A percentile compares a stretch with the other conserved stretches of the same genome.
These are phyloP conservation scores for Emmonsiellopsis sp. DNA, from an alignment of 2,329 filamentous ascomycete genomes.

Conservation along the genomic window DNA sequence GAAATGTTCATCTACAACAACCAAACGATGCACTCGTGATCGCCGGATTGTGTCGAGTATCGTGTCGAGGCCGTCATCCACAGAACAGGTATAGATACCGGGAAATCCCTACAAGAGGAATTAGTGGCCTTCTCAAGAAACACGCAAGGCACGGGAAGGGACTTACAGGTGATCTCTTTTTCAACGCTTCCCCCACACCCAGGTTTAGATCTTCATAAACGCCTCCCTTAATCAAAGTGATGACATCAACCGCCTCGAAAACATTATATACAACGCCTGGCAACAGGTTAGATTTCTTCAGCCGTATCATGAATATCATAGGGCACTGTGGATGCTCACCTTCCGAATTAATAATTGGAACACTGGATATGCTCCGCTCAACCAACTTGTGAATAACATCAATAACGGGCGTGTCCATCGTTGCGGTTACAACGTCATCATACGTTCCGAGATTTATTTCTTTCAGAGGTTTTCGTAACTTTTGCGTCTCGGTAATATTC, in stretches of 20 bases:
- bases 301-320: not conserved
- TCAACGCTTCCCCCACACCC: slow-evolving; percentile 78
- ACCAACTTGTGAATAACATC: slow-evolving; percentile 93
- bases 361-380: slow-evolving; percentile 83
- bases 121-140: not conserved
- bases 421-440: slow-evolving; percentile 66
- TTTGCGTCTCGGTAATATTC: slow-evolving; percentile 80
- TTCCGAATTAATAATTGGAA: slow-evolving; percentile 81
- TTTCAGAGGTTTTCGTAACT: slow-evolving; percentile 75
- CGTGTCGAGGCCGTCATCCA: slow-evolving; percentile 84
- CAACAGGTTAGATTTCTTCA: not conserved
- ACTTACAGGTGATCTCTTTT: slow-evolving; percentile 67
- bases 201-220: slow-evolving; percentile 83
- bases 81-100: slow-evolving; percentile 91
- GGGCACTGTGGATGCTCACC: slow-evolving; percentile 1
- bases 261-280: slow-evolving; percentile 74
- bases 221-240: slow-evolving; percentile 87
- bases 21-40: slow-evolving; percentile 83
- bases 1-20: slow-evolving; percentile 85
- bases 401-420: slow-evolving; percentile 84
- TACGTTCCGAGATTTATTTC: slow-evolving; percentile 85
- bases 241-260: slow-evolving; percentile 96
- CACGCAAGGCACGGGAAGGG: not conserved
- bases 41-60: slow-evolving; percentile 96
- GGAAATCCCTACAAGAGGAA: slow-evolving; percentile 60